Evolutionary conservation across 805 yeast genomes (phyloP), one percentile per base, ranked within the genome.

Genomic region (Lipomyces lipofer): DNA sequence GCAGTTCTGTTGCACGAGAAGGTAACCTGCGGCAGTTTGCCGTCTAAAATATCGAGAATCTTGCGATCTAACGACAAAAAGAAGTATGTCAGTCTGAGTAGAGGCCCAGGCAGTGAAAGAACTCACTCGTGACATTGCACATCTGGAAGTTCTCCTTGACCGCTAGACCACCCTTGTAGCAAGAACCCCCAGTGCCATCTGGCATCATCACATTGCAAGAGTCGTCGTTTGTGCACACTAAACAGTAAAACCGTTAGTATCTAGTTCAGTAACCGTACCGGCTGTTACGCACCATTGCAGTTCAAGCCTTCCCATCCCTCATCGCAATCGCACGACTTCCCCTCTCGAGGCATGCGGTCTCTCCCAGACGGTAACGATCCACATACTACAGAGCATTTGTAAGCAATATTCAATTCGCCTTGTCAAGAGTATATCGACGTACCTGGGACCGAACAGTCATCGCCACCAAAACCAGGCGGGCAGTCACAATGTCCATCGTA

Each of bases 221-320:
- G 2, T 75, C 69, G 67, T 94, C 95, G 3, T 69, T 67, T 22
- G 76, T 73, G 71, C 99, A 94, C 68, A 94, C 70, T 55, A 43
- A 5, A 10, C 17, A 13, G 4, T 12, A 40, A 32, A 24, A 35
- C n/a, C n/a, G 39, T 30, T 25, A 30, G 38, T 17, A n/a, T 5
- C 4, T 4, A n/a, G 38, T 10, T 12, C 15, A 28, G 30, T 49
- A 13, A 19, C 19, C 8, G 6, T 3, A 22, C 4, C 19, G 3
- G 27, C 3, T 6, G 25, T 17, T 17, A 19, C 47, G 7, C 47
- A 59, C 63, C 66, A 55, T 74, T 94, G 77, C 99, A 94, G 67
- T 94, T 94, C 66, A 94, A 86, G 42, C 99, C 98, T 3, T 75
- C 73, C 99, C 99, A 94, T 2, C 99, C 99, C 2, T 76, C 77